A percentile compares a stretch with the other conserved stretches of the same genome.
phyloP scores from a whole-genome alignment of 2,329 filamentous ascomycete genomes.

The Fusarium sp. region DNA sequence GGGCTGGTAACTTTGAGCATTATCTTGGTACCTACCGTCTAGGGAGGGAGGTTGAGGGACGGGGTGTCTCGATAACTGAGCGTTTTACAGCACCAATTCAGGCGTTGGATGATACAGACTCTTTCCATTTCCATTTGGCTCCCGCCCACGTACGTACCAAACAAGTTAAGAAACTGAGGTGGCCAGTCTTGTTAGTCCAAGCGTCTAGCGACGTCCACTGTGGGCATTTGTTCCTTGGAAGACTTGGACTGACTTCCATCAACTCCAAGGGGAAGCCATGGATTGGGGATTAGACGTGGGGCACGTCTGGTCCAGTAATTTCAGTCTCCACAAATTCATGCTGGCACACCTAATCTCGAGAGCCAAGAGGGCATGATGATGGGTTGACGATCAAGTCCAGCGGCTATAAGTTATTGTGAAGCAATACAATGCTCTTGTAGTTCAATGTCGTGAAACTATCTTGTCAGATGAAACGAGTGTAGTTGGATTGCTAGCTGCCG shows the following conservation, averaged over 20 bases:
- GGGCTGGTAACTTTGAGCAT: constrained; percentile 2
- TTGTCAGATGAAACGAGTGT: constrained; percentile 1
- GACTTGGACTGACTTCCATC: constrained; percentile 22
- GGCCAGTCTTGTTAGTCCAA: constrained; percentile 6
- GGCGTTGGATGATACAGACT: background rate
- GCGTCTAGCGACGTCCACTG: constrained; percentile 16
- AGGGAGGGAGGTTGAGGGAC: background rate
- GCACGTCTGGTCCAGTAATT: constrained; percentile 45
- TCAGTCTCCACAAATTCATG: constrained; percentile 25
- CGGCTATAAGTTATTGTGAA: background rate
- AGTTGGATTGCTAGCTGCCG: background rate
- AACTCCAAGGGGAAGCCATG: constrained; percentile 33
- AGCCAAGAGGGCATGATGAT: constrained; percentile 14
- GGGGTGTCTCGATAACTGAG: constrained; percentile 15
- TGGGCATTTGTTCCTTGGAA: constrained; percentile 31
- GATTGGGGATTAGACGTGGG: constrained; percentile 43
- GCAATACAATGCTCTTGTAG: constrained; percentile 4
- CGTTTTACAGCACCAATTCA: background rate
- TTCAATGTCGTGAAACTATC: background rate
- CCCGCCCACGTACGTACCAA: background rate
- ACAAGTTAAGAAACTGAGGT: background rate
- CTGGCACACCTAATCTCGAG: constrained; percentile 19
- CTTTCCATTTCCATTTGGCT: background rate
- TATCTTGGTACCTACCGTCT: constrained; percentile 14
- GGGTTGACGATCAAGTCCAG: constrained; percentile 14